Evolutionary conservation across 768 basidiomycete species (phyloP).

Genomic region (Hortiboletus flavorubellus): DNA sequence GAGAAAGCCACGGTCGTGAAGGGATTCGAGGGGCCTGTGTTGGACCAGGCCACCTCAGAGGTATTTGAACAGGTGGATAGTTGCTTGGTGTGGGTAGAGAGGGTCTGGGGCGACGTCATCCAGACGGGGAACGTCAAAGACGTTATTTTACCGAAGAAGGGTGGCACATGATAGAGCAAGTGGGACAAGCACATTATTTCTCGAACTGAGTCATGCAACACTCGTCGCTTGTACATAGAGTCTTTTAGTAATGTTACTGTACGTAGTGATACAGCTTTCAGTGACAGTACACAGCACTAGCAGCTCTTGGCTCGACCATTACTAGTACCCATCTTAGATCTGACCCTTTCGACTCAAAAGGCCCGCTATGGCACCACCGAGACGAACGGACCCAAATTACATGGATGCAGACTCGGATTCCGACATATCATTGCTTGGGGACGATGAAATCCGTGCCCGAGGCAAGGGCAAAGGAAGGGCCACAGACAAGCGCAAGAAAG

Average conservation of each 20-base stretch:
- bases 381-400: conserved; percentile 31
- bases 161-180: neutral
- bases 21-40: conserved; percentile 65
- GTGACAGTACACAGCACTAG: no score
- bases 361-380: conserved; percentile 26
- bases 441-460: conserved; percentile 45
- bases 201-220: no score
- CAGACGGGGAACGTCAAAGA: conserved; percentile 4
- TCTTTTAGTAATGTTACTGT: neutral
- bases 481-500: conserved; percentile 47
- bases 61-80: conserved; percentile 38
- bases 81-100: conserved; percentile 52
- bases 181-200: no score
- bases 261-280: no score
- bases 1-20: conserved; percentile 37
- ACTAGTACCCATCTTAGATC: neutral
- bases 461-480: conserved; percentile 58
- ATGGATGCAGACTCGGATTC: conserved; percentile 70
- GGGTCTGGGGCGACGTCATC: conserved; percentile 50
- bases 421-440: conserved; percentile 61
- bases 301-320: neutral
- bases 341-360: neutral
- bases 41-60: conserved; percentile 43
- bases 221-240: neutral
- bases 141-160: neutral